These are phyloP conservation scores for Mrakia blollopis DNA, from an alignment of 768 basidiomycete genomes.

Conservation along the genomic window DNA sequence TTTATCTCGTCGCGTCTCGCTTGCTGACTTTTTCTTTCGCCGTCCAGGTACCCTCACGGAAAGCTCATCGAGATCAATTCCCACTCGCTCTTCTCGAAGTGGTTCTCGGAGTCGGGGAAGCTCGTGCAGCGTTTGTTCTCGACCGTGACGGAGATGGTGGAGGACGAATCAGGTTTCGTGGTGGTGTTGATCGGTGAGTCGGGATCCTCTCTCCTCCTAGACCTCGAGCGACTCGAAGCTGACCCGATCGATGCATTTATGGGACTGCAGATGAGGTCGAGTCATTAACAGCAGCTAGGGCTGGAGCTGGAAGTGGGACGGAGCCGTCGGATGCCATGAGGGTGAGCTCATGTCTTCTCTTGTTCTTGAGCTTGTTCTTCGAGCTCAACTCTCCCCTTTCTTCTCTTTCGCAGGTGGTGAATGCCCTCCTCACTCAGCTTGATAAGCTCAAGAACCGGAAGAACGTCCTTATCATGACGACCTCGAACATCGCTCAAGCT, in stretches of 20 bases:
- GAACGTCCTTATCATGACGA: slow-evolving; percentile 93
- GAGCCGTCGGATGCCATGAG: slow-evolving; percentile 92
- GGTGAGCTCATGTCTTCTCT: slow-evolving; percentile 48
- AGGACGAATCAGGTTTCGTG: slow-evolving; percentile 85
- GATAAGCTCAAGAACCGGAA: slow-evolving; percentile 89
- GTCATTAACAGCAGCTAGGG: slow-evolving; percentile 86
- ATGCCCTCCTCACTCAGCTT: slow-evolving; percentile 91
- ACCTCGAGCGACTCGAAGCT: neutral
- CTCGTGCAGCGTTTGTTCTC: slow-evolving; percentile 89
- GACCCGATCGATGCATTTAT: neutral
- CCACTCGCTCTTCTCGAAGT: slow-evolving; percentile 94
- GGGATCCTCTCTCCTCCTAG: neutral
- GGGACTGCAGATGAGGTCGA: slow-evolving; percentile 79
- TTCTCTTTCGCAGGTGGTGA: slow-evolving; percentile 67
- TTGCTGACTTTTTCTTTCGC: slow-evolving; percentile 8
- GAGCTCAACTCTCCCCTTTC: neutral
- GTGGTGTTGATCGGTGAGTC: slow-evolving; percentile 82
- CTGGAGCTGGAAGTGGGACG: slow-evolving; percentile 88
- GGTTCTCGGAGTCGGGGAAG: slow-evolving; percentile 99
- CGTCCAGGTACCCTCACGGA: slow-evolving; percentile 70
- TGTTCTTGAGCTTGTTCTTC: neutral
- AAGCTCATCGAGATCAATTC: slow-evolving; percentile 96
- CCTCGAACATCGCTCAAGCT: slow-evolving; percentile 88
- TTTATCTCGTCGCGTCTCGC: slow-evolving; percentile 12
- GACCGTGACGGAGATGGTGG: slow-evolving; percentile 81